These are phyloP conservation scores for Tulasnella sp. DNA, from an alignment of 768 basidiomycete species.

Conservation along the genomic window DNA sequence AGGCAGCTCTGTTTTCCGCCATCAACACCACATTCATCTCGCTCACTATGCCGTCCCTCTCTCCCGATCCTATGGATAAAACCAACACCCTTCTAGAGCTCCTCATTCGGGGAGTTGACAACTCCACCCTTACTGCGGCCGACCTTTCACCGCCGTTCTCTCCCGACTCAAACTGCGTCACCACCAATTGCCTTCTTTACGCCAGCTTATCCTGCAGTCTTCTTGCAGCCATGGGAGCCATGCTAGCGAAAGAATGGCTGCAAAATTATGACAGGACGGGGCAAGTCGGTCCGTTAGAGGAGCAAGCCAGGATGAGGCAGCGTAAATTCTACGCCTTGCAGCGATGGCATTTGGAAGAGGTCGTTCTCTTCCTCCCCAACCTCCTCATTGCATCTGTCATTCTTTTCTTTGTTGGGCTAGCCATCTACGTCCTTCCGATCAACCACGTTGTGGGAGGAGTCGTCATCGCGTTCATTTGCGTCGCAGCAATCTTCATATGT, in stretches of 20 bases:
- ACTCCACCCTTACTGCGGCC: neutral
- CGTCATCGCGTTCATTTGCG: neutral
- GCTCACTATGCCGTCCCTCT: neutral
- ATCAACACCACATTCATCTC: conserved; percentile 20
- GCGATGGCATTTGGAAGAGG: neutral
- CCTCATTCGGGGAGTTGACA: neutral
- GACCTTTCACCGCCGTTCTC: neutral
- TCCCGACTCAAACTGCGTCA: neutral
- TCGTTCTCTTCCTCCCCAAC: neutral
- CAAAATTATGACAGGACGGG: neutral
- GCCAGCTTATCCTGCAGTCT: neutral
- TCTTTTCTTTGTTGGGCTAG: conserved; percentile 3
- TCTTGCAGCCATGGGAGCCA: neutral
- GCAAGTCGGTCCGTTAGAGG: neutral
- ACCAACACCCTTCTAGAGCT: conserved; percentile 5
- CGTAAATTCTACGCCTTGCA: neutral
- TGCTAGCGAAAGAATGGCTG: conserved; percentile 23
- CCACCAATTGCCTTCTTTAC: neutral
- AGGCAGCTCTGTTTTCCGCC: neutral
- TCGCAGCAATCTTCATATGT: neutral
- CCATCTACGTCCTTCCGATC: neutral
- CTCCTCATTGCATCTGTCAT: neutral
- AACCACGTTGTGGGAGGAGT: neutral
- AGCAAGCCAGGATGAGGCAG: neutral
- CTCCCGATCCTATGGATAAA: neutral